These are phyloP conservation scores for Rosellinia necatrix DNA, from an alignment of 2,329 filamentous ascomycete genomes.

Conservation along the genomic window DNA sequence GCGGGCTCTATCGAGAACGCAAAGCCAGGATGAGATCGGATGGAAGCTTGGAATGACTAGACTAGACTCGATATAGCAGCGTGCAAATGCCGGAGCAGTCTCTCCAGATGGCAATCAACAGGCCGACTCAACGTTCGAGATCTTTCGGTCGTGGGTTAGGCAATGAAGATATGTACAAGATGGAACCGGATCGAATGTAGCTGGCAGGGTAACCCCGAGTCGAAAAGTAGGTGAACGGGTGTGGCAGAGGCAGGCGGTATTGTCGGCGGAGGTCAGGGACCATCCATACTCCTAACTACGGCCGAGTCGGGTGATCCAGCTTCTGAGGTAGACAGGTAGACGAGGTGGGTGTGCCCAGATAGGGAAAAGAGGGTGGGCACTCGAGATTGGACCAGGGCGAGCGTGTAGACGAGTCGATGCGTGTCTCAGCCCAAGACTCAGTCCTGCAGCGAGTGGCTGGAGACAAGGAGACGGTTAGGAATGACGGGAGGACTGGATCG, in stretches of 20 bases:
- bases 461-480: conserved; percentile 12
- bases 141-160: not conserved
- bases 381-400: conserved; percentile 1
- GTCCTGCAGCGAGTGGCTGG: conserved; percentile 13
- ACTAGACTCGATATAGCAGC: not conserved
- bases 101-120: not conserved
- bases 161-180: not conserved
- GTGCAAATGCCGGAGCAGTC: not conserved
- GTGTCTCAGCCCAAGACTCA: conserved; percentile 24
- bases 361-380: not conserved
- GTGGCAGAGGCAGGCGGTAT: conserved; percentile 3
- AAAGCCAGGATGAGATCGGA: not conserved
- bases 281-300: conserved; percentile 20
- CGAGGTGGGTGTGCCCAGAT: not conserved
- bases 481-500: not conserved
- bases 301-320: conserved; percentile 2
- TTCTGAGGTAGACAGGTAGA: not conserved
- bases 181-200: not conserved
- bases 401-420: conserved; percentile 12
- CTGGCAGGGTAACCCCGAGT: not conserved
- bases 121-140: not conserved
- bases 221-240: not conserved
- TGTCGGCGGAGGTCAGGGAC: conserved; percentile 17
- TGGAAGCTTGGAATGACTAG: not conserved
- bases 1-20: not conserved